Percentiles rank a stretch among this genome's conserved stretches.
phyloP scores from a whole-genome alignment of 352 stramenopile genomes.

The Thalassiosira exigua region DNA sequence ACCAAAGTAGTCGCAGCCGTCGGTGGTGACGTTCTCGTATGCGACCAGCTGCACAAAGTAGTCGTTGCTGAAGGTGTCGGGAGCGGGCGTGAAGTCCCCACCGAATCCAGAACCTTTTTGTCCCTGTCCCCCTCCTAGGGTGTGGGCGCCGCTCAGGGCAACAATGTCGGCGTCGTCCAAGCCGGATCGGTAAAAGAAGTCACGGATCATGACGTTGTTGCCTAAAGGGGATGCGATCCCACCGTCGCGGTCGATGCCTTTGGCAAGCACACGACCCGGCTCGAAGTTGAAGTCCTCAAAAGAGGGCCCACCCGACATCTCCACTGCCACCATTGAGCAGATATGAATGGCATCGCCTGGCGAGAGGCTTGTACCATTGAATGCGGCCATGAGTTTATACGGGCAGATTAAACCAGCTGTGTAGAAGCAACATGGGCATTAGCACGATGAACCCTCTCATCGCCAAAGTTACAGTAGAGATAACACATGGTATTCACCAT shows the following conservation, averaged over 20 bases:
- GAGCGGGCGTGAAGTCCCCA: not conserved
- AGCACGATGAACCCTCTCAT: too few species aligned
- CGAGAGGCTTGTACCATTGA: too few species aligned
- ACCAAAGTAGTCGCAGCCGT: conserved; percentile 14
- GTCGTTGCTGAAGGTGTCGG: conserved; percentile 6
- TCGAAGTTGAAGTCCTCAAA: conserved; percentile 21
- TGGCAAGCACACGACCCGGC: conserved; percentile 1
- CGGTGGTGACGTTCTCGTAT: conserved; percentile 9
- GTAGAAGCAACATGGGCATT: too few species aligned
- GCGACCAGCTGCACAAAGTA: conserved; percentile 4
- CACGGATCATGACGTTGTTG: not conserved
- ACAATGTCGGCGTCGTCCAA: conserved; percentile 8
- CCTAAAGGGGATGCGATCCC: not conserved
- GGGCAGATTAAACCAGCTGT: too few species aligned
- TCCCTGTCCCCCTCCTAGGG: conserved; percentile 7
- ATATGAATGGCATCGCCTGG: conserved; percentile 14
- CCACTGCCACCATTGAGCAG: conserved; percentile 8
- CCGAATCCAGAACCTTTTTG: conserved; percentile 3
- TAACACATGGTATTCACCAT: too few species aligned
- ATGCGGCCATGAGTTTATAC: too few species aligned
- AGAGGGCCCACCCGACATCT: conserved; percentile 2
- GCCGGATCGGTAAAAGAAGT: conserved; percentile 7
- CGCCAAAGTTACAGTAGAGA: too few species aligned
- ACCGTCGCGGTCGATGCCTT: not conserved
- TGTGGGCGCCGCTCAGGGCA: conserved; percentile 4